Evolutionary conservation across 139 green algal species (phyloP), one percentile per base, ranked within the genome.

Genomic region (Asterochloris erici): DNA sequence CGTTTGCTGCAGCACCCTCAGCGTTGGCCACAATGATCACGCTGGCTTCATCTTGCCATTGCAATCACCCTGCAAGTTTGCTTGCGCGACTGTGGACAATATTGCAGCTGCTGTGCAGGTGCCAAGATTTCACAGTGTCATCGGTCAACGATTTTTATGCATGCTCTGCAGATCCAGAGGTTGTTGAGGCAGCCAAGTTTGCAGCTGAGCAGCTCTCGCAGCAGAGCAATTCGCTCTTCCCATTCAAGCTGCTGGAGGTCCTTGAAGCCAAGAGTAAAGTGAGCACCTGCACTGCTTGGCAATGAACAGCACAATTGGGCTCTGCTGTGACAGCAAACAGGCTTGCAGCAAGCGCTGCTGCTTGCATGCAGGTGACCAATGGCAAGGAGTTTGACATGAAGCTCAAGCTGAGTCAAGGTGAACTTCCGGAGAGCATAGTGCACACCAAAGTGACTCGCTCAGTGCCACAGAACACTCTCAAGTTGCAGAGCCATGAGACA

Each of bases 151-250:
- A 6, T 10, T 54, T 10, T 6, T 54, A 10, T 54, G 38, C 54
- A 10, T 19, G 14, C 28, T 69, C 54, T 12, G 26, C 63, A 14
- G 74, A 86, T 63, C 29, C 79, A 15, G 79, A 87, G 54, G 88
- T 89, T 12, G 79, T 82, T 60, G 81, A 77, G 15, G 88, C 88
- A 15, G 86, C 86, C 21, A 66, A 79, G 14, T 91, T 87, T 79
- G 88, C 88, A 26, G 79, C 87, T 29, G 74, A 91, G 85, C 87
- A 91, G 84, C 86, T 91, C 11, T 91, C 86, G 23, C 62, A 84
- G 14, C 88, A 90, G 77, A 80, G 28, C 63, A 90, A 90, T 66
- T 88, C 83, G 6, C 87, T 91, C 4, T 85, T 82, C 27, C 85
- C 87, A 26, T 84, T 85, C 64, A 79, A 85, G 15, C 77, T 91